Evolutionary conservation across 169 alveolate genomes (phyloP).

Genomic region (Hammondia hammondi): DNA sequence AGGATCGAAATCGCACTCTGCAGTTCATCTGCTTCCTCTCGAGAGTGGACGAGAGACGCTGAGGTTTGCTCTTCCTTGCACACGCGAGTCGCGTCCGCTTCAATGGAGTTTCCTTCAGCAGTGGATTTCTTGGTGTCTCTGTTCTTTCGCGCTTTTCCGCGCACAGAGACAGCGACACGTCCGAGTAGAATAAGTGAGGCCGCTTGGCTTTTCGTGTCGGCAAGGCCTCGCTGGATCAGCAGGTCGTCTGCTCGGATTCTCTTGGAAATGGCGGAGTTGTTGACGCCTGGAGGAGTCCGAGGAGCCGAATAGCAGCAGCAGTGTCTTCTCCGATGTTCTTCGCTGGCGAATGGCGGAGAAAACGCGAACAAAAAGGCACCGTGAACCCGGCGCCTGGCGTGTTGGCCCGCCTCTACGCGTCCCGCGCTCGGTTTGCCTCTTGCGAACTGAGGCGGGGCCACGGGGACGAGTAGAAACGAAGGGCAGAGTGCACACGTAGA

Average conservation of each 20-base stretch:
- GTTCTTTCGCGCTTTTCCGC: background rate
- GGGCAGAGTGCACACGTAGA: too few relatives aligned
- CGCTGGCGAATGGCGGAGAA: too few relatives aligned
- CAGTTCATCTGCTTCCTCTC: background rate
- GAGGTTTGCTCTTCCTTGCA: background rate
- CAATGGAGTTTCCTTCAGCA: background rate
- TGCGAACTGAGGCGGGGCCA: too few relatives aligned
- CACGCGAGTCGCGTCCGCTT: background rate
- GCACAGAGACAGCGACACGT: background rate
- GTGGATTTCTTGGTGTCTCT: background rate
- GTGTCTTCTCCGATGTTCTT: too few relatives aligned
- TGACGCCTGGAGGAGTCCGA: too few relatives aligned
- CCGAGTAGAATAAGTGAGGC: slow-evolving; percentile 1
- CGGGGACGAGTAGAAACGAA: too few relatives aligned
- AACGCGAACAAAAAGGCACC: too few relatives aligned
- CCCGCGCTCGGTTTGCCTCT: too few relatives aligned
- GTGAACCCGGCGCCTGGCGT: too few relatives aligned
- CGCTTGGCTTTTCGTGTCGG: slow-evolving; percentile 35
- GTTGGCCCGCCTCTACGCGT: too few relatives aligned
- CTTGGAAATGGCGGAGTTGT: background rate
- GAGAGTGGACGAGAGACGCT: background rate
- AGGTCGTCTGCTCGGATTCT: slow-evolving; percentile 41
- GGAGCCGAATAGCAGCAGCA: too few relatives aligned
- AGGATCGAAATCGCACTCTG: background rate
- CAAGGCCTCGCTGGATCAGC: slow-evolving; percentile 21